Evolutionary conservation across 768 basidiomycete genomes (phyloP).

Genomic region (Auriscalpium vulgare): DNA sequence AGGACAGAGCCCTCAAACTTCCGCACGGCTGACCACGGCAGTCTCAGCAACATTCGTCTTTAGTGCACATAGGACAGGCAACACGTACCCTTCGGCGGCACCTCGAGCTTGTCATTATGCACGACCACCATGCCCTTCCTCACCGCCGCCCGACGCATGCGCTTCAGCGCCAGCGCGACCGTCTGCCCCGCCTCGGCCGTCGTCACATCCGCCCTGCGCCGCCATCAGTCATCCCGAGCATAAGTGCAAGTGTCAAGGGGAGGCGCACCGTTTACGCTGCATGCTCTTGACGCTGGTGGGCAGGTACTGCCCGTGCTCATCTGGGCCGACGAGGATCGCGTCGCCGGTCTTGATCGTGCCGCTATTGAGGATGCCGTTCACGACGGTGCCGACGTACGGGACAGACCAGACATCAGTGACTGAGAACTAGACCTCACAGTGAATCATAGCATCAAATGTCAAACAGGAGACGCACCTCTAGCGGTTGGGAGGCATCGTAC

Average conservation of each 20-base stretch:
- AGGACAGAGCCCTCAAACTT: conserved; percentile 92
- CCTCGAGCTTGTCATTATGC: conserved; percentile 53
- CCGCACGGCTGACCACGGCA: conserved; percentile 46
- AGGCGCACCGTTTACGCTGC: conserved; percentile 75
- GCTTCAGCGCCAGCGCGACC: conserved; percentile 88
- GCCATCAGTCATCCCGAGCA: background rate
- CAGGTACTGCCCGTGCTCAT: conserved; percentile 84
- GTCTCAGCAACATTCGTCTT: background rate
- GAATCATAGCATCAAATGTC: conserved; percentile 3
- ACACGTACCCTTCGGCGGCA: conserved; percentile 60
- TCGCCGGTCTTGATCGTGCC: conserved; percentile 76
- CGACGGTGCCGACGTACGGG: conserved; percentile 78
- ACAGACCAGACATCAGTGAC: conserved; percentile 86
- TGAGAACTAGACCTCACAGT: conserved; percentile 46
- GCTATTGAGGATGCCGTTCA: conserved; percentile 76
- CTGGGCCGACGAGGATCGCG: conserved; percentile 79
- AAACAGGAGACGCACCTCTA: conserved; percentile 45
- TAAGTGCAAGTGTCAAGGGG: background rate
- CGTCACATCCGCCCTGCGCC: conserved; percentile 61
- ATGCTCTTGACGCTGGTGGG: conserved; percentile 81
- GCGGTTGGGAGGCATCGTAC: conserved; percentile 69
- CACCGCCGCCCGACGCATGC: conserved; percentile 70
- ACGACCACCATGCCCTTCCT: conserved; percentile 95
- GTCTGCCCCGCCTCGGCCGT: conserved; percentile 94
- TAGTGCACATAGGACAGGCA: background rate